These are phyloP conservation scores for Ceratobasidium sp. DNA, from an alignment of 1,284 basidiomycete species.

Conservation along the genomic window DNA sequence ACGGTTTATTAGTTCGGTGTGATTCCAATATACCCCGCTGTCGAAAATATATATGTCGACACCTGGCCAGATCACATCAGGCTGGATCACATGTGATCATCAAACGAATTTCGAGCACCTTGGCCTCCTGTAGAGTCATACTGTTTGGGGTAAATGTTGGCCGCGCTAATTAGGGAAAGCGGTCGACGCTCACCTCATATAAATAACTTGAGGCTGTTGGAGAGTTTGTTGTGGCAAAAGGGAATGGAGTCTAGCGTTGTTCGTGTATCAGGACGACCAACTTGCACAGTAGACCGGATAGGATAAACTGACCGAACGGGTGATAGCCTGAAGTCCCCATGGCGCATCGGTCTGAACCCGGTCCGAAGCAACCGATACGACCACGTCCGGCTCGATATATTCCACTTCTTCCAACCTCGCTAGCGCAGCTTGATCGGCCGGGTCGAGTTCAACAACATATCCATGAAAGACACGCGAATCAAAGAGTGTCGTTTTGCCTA, in stretches of 20 bases:
- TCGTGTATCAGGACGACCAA: not conserved
- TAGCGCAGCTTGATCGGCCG: conserved; percentile 4
- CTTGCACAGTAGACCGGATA: not conserved
- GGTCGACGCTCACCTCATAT: conserved; percentile 12
- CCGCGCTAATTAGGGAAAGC: not conserved
- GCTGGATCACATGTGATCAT: conserved; percentile 2
- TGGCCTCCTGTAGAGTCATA: conserved; percentile 34
- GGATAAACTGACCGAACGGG: conserved; percentile 18
- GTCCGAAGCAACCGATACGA: conserved; percentile 16
- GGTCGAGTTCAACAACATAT: conserved; percentile 17
- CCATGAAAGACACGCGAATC: conserved; percentile 26
- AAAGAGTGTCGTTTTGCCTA: conserved; percentile 1
- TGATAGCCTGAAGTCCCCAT: conserved; percentile 38
- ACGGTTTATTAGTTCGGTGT: conserved; percentile 27
- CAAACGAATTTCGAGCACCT: conserved; percentile 17
- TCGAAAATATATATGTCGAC: conserved; percentile 38
- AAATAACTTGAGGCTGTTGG: conserved; percentile 5
- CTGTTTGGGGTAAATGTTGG: conserved; percentile 1
- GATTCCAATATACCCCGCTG: conserved; percentile 35
- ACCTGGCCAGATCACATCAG: conserved; percentile 8
- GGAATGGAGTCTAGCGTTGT: conserved; percentile 17
- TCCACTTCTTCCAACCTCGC: conserved; percentile 21
- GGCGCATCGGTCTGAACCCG: conserved; percentile 13
- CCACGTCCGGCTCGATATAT: conserved; percentile 34
- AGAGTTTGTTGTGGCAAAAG: conserved; percentile 3